Percentiles rank a stretch among this genome's conserved stretches.
Conservation (phyloP, 2,329 filamentous ascomycete species). For the Cadophora sp. region DNA sequence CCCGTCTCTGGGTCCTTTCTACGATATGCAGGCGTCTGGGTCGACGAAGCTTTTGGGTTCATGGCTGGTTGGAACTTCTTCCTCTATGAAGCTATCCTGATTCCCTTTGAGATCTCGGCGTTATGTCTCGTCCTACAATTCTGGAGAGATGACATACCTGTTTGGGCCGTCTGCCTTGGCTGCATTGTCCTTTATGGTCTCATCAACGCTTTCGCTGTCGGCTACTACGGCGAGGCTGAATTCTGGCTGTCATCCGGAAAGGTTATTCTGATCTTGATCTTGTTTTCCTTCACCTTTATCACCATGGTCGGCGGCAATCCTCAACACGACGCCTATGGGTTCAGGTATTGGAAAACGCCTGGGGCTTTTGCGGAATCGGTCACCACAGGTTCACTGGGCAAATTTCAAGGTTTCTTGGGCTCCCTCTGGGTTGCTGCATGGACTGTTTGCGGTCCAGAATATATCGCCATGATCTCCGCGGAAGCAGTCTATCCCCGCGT, state of each 20-base stretch:
- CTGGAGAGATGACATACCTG: conserved; percentile 16
- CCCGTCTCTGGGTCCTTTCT: conserved; percentile 19
- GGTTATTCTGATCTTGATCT: conserved; percentile 59
- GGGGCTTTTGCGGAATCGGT: conserved; percentile 51
- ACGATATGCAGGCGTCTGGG: conserved; percentile 17
- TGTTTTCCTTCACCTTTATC: conserved; percentile 65
- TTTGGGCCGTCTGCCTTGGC: conserved; percentile 17
- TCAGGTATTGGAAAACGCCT: conserved; percentile 53
- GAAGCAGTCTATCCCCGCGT: conserved; percentile 68
- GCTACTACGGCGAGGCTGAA: conserved; percentile 79
- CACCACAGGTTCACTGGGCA: conserved; percentile 7
- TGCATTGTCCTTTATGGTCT: conserved; percentile 15
- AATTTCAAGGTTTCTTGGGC: conserved; percentile 9
- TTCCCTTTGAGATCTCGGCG: conserved; percentile 19
- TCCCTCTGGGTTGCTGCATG: conserved; percentile 6
- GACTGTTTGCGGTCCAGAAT: conserved; percentile 63
- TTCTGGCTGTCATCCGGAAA: conserved; percentile 72
- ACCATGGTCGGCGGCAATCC: conserved; percentile 70
- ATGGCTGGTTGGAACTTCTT: conserved; percentile 21
- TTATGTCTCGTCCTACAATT: conserved; percentile 17
- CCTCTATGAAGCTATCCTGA: conserved; percentile 41
- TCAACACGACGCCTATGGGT: conserved; percentile 59
- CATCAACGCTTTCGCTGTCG: conserved; percentile 53
- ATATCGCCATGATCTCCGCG: conserved; percentile 71
- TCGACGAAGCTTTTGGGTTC: conserved; percentile 20